Evolutionary conservation across 495 filamentous ascomycete species (phyloP), one percentile per base, ranked within the genome.

Genomic region (Stereocaulon alpinum): DNA sequence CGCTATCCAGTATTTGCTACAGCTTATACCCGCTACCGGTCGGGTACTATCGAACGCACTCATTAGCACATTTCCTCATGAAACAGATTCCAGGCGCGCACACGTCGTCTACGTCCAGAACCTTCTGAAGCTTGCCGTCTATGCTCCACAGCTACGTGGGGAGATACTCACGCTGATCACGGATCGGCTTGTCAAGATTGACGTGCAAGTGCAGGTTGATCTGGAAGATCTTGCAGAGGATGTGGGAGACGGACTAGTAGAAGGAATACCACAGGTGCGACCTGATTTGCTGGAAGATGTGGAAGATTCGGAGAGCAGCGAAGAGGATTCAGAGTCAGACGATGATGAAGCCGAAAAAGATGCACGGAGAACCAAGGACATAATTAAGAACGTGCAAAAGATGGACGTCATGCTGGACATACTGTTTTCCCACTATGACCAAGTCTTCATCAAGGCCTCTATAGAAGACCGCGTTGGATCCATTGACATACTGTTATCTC

Each of bases 171-270:
- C 86, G 58, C 72, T 96, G 18, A 83, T 96, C 43, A 87, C 86
- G 12, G 86, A 92, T 40, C 80, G 84, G 54, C 74, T 96, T 4
- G 88, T 96, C 59, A 95, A 93, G 70, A 85, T 94, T 48, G 93
- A 99, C 64, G 87, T 95, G 4, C 88, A 95, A 67, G 90, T 97
- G 68, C 91, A 96, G 69, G 82, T 89, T 12, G 90, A 97, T 64
- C 78, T 96, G 63, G 90, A 96, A 59, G 88, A 94, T 61, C 72
- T 93, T 54, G 85, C 87, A 56, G 86, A 89, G 22, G 84, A 86
- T 32, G 74, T 82, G 30, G 83, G 78, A 56, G 84, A 88, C 32
- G 73, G 71, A 10, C 66, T 82, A 17, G 63, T 67, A 9, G 55
- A 64, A 27, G 61, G 67, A n/a, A 45, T 66, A 6, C 57, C 63